A percentile compares a stretch with the other conserved stretches of the same genome.
Evolutionary conservation across 148 eudicot genomes (phyloP).

Genomic region (Rheum nobile): DNA sequence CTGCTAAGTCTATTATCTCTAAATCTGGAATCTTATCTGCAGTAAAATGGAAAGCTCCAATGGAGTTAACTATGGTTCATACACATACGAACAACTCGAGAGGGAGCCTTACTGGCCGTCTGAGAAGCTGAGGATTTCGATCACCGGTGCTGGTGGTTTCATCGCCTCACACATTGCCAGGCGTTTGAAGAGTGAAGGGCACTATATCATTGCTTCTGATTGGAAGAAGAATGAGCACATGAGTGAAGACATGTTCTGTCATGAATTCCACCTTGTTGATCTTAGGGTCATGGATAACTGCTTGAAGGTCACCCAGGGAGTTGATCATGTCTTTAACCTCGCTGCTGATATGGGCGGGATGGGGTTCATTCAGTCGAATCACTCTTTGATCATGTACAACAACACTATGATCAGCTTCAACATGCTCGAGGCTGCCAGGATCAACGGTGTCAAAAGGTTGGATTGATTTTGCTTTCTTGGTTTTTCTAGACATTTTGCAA

Average conservation of each 20-base stretch:
- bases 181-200: conserved; percentile 44
- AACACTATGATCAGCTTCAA: conserved; percentile 52
- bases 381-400: conserved; percentile 46
- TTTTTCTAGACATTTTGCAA: not conserved
- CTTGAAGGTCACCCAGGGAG: conserved; percentile 39
- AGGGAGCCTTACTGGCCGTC: conserved; percentile 46
- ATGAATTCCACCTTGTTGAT: conserved; percentile 47
- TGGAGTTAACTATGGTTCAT: conserved; percentile 32
- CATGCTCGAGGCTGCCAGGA: conserved; percentile 51
- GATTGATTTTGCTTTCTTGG: not conserved
- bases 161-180: conserved; percentile 47
- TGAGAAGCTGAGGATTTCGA: conserved; percentile 33
- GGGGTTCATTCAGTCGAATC: conserved; percentile 50
- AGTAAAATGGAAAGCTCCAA: conserved; percentile 35
- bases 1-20: not conserved
- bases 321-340: conserved; percentile 50
- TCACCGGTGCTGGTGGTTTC: conserved; percentile 51
- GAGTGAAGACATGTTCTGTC: conserved; percentile 50
- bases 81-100: conserved; percentile 44
- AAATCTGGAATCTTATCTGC: not conserved
- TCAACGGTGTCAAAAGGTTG: conserved; percentile 41
- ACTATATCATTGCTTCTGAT: conserved; percentile 42
- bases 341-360: conserved; percentile 59
- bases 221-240: conserved; percentile 60
- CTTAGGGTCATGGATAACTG: conserved; percentile 53